Evolutionary conservation across 1,284 basidiomycete species (phyloP), one percentile per base, ranked within the genome.

Genomic region (Schizophyllum amplum): DNA sequence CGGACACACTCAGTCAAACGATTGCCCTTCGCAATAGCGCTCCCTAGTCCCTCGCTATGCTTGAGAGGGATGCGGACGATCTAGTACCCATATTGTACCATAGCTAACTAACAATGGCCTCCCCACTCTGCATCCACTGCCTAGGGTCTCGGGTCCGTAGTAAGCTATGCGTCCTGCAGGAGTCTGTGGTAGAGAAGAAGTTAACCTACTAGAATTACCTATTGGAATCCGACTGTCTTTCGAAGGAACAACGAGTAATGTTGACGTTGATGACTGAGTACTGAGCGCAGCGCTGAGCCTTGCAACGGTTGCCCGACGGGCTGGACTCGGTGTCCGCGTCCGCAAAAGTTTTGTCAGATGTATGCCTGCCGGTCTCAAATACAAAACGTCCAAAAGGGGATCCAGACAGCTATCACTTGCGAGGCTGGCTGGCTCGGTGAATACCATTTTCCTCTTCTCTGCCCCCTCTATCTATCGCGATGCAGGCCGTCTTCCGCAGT

Each of bases 401-500:
- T 42, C 13, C 7, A 17, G 33, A 17, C 33, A 42, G 33, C n/a
- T 42, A 42, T 42, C 33, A 42, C 33, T 42, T 13, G 11, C 33
- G 33, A 42, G 33, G 33, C 13, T 20, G 47, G 33, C 33, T 42
- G 33, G 33, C 53, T 50, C 58, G 47, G 52, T 52, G 51, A 52
- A 51, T 54, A 25, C 56, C 21, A 42, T 17, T 26, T 59, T 58
- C 26, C 13, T 51, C 51, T 56, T 53, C 27, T 59, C 55, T 33
- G 27, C 53, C 22, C 22, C 42, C 27, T 51, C 49, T 9, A 50
- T 25, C 21, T 27, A 27, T 13, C 56, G 17, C 33, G 55, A 77
- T 78, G 76, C 73, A 77, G 52, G 63, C 71, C 55, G 55, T 72
- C 57, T 59, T 77, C 49, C 67, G 75, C 60, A 66, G 67, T 54